These are phyloP conservation scores for Jimgerdemannia flammicorona DNA, from an alignment of 192 early-diverging fungal species.

Conservation along the genomic window DNA sequence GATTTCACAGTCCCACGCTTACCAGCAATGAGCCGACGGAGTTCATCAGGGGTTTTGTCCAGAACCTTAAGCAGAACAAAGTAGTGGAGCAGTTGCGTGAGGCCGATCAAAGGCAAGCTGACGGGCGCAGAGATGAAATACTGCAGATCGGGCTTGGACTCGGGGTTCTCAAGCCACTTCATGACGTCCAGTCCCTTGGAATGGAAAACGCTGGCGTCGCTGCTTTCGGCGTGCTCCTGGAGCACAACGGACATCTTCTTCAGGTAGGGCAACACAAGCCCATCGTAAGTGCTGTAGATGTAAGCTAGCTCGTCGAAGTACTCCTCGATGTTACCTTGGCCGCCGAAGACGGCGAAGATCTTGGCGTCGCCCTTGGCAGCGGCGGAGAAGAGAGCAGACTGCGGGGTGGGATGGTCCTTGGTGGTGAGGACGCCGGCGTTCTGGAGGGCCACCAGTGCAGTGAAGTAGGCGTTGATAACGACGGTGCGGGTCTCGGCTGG, in stretches of 20 bases:
- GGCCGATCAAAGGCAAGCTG: conserved; percentile 83
- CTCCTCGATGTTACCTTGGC: conserved; percentile 92
- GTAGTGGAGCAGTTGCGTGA: conserved; percentile 89
- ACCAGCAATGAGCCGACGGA: conserved; percentile 56
- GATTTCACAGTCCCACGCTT: conserved; percentile 5
- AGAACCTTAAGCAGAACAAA: conserved; percentile 75
- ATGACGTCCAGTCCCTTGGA: conserved; percentile 83
- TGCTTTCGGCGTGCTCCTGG: conserved; percentile 54
- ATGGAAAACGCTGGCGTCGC: conserved; percentile 62
- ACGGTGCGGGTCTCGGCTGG: conserved; percentile 51
- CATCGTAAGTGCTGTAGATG: conserved; percentile 77
- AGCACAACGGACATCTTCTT: conserved; percentile 69
- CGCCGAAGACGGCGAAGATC: conserved; percentile 89
- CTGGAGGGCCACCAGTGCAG: conserved; percentile 64
- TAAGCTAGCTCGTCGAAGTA: conserved; percentile 90
- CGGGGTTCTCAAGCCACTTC: conserved; percentile 76
- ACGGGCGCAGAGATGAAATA: conserved; percentile 77
- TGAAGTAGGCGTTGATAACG: conserved; percentile 76
- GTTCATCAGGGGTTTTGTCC: conserved; percentile 52
- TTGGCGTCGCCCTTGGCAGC: conserved; percentile 55
- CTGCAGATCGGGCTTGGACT: conserved; percentile 74
- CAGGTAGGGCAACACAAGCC: conserved; percentile 71
- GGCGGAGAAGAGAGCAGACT: conserved; percentile 68
- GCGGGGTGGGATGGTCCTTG: conserved; percentile 35
- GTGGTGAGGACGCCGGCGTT: conserved; percentile 22